Conservation (phyloP, 352 stramenopile species). For the Globisporangium perplexum region DNA sequence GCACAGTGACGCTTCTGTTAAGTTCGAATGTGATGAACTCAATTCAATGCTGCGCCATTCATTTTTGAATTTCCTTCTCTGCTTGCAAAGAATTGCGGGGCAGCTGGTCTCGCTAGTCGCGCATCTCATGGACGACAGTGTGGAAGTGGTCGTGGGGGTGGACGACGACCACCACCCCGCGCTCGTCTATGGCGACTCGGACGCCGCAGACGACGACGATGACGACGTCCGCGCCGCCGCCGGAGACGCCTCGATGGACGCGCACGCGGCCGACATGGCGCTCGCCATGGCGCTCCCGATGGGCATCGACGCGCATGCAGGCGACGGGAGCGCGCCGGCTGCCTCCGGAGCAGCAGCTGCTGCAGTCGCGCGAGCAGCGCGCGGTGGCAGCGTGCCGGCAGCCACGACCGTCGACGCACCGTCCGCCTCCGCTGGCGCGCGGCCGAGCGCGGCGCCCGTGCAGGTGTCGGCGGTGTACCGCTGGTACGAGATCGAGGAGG, state of each 20-base stretch:
- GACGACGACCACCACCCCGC: background rate
- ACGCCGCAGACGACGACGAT: background rate
- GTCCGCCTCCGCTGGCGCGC: too few species aligned
- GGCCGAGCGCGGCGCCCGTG: background rate
- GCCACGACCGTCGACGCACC: too few species aligned
- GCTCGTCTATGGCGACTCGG: background rate
- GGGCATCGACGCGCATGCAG: background rate
- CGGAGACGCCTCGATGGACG: background rate
- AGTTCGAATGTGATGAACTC: too few species aligned
- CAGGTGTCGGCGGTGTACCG: conserved; percentile 65
- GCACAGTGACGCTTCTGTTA: too few species aligned
- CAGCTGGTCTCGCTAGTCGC: background rate
- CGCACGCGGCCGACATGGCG: background rate
- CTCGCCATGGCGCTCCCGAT: background rate
- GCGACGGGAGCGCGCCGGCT: background rate
- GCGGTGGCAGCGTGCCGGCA: background rate
- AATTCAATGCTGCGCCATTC: background rate
- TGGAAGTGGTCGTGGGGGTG: background rate
- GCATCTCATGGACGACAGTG: background rate
- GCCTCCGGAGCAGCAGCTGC: too few species aligned
- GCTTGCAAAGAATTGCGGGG: background rate
- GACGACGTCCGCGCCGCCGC: background rate
- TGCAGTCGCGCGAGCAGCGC: too few species aligned
- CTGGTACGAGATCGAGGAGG: conserved; percentile 72
- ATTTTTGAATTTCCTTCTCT: background rate